These are phyloP conservation scores for Mycena galopus DNA, from an alignment of 768 basidiomycete genomes.

Conservation along the genomic window DNA sequence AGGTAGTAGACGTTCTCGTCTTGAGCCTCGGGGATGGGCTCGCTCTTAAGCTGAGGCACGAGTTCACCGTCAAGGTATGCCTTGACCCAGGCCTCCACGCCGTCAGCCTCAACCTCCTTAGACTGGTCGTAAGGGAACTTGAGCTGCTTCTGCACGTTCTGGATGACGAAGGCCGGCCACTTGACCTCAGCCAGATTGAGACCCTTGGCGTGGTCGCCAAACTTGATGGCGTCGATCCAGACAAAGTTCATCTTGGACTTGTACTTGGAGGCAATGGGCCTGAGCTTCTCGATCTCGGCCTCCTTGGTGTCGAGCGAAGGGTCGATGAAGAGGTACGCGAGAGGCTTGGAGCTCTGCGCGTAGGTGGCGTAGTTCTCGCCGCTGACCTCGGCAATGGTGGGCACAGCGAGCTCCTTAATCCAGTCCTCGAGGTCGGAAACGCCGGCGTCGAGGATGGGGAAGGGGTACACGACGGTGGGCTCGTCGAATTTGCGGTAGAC, in stretches of 20 bases:
- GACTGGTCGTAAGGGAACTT: constrained; percentile 90
- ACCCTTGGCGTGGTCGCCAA: constrained; percentile 94
- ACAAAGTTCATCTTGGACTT: constrained; percentile 96
- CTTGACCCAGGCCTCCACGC: constrained; percentile 70
- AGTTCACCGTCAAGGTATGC: constrained; percentile 81
- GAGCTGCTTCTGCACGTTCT: constrained; percentile 84
- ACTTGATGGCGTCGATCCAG: constrained; percentile 97
- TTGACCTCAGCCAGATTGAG: constrained; percentile 87
- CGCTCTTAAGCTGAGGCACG: constrained; percentile 88
- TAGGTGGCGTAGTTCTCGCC: constrained; percentile 94
- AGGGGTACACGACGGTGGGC: constrained; percentile 75
- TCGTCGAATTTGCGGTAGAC: constrained; percentile 96
- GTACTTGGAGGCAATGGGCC: constrained; percentile 83
- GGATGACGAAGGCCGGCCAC: constrained; percentile 96
- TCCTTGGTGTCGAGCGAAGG: constrained; percentile 76
- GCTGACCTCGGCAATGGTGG: constrained; percentile 91
- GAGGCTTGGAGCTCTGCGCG: constrained; percentile 83
- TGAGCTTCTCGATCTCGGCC: constrained; percentile 73
- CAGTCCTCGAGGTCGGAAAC: constrained; percentile 78
- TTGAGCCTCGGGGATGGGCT: constrained; percentile 87
- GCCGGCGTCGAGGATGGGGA: constrained; percentile 68
- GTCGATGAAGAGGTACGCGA: constrained; percentile 96
- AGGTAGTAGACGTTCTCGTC: constrained; percentile 86
- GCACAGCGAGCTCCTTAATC: constrained; percentile 87
- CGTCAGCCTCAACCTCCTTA: constrained; percentile 69